Evolutionary conservation across 768 basidiomycete genomes (phyloP).

Genomic region (Boletus fagicola): DNA sequence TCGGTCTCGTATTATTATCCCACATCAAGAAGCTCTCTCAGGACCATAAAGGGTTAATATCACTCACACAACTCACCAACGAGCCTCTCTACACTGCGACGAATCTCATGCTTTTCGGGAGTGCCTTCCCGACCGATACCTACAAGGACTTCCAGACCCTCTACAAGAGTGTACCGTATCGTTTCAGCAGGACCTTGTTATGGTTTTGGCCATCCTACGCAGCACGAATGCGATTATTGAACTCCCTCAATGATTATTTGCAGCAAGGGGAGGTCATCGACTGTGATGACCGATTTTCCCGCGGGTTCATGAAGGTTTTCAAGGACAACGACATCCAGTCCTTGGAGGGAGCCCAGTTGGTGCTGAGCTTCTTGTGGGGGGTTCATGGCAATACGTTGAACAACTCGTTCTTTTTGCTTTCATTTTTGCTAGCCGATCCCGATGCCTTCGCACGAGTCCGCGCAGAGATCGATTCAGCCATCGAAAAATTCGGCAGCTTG

Average conservation of each 20-base stretch:
- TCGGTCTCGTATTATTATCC: constrained; percentile 13
- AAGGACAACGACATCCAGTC: constrained; percentile 16
- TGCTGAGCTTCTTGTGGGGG: constrained; percentile 23
- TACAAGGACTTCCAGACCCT: constrained; percentile 23
- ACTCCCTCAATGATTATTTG: constrained; percentile 12
- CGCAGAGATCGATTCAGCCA: constrained; percentile 42
- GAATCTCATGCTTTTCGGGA: constrained; percentile 22
- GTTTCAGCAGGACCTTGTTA: constrained; percentile 14
- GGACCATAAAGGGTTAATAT: constrained; percentile 1
- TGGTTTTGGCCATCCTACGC: constrained; percentile 14
- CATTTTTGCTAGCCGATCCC: constrained; percentile 41
- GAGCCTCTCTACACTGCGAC: constrained; percentile 18
- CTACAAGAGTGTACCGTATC: constrained; percentile 19
- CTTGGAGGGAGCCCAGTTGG: constrained; percentile 17
- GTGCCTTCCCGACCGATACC: constrained; percentile 17
- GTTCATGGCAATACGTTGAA: constrained; percentile 23
- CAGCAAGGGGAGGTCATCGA: constrained; percentile 7
- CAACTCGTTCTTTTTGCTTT: constrained; percentile 20
- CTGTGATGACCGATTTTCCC: constrained; percentile 7
- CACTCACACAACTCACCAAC: constrained; percentile 17
- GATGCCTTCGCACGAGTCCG: constrained; percentile 45
- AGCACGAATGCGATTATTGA: constrained; percentile 14
- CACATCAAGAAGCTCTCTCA: constrained; percentile 9
- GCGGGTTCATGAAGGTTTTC: constrained; percentile 18
- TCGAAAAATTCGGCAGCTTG: constrained; percentile 13